Evolutionary conservation across 2,329 filamentous ascomycete genomes (phyloP), one percentile per base, ranked within the genome.

Genomic region (Ceratocystis albifundus): DNA sequence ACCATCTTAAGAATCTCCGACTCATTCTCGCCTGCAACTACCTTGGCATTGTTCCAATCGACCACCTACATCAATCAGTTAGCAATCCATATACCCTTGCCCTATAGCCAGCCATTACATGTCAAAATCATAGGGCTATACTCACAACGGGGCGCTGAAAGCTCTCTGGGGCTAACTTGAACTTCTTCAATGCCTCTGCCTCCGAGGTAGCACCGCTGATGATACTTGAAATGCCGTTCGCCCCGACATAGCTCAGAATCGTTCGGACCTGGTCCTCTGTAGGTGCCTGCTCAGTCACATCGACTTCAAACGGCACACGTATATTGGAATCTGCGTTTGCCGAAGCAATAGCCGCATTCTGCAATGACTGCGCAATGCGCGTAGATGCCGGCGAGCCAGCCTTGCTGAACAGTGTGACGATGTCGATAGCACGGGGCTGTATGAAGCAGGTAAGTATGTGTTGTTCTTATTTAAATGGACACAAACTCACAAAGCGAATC

Each of bases 351-450:
- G 78, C 74, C 12, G 89, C 85, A 61, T 84, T 84, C 61, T 88
- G 86, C 68, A 97, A 84, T 65, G 96, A 78, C 53, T 84, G 87
- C 69, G 87, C 84, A 41, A 88, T 88, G 68, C 88, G 85, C 63
- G 84, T 80, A 2, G 92, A 96, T 70, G 87, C 81, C 25, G 88
- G 83, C 65, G 84, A 83, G 71, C 81, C 82, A 67, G 93, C 84
- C 76, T 89, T 89, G 83, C 96, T 92, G 82, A 97, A 99, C 80
- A 99, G 87, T 69, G 93, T 97, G 74, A 97, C 85, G 71, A 96
- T 89, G 80, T 97, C 92, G 76, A 89, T 83, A 70, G 88, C 83
- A 81, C 90, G 92, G 77, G 81, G 84, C 88, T 91, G 72, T 32
- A 45, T 36, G 22, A 48, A 28, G 6, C 7, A 50, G 55, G 48